phyloP scores from a whole-genome alignment of 2,329 filamentous ascomycete species.

The Davidsoniella australis region DNA sequence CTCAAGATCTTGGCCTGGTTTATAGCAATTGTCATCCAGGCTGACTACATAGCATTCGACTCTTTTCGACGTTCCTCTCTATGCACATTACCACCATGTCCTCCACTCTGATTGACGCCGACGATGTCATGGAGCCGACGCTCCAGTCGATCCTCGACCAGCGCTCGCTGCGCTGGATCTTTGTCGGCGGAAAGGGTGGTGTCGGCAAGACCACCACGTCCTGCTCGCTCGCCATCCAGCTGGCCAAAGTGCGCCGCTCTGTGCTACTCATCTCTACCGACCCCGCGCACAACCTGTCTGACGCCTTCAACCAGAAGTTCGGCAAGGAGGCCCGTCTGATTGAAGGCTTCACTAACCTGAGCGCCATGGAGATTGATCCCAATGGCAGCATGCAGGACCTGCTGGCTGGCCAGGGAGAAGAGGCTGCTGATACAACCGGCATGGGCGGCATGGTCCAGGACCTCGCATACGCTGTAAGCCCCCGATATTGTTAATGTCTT shows the following conservation, averaged over 20 bases:
- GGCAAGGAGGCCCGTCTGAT: constrained; percentile 92
- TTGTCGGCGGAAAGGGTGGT: constrained; percentile 94
- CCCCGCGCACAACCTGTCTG: constrained; percentile 91
- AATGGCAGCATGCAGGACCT: constrained; percentile 96
- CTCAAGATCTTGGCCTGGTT: neutral
- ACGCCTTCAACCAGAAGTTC: constrained; percentile 97
- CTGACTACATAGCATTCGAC: neutral
- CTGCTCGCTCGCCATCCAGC: constrained; percentile 93
- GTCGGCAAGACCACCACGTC: constrained; percentile 99
- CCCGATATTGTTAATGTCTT: neutral
- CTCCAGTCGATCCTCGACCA: constrained; percentile 93
- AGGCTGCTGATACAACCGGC: constrained; percentile 43
- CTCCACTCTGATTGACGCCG: constrained; percentile 26
- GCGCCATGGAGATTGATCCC: constrained; percentile 97
- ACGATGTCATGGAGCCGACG: constrained; percentile 73
- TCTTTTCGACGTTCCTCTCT: neutral
- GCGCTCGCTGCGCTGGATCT: constrained; percentile 92
- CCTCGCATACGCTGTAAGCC: constrained; percentile 73
- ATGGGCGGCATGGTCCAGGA: constrained; percentile 98
- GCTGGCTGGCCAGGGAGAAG: constrained; percentile 59
- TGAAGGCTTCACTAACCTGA: constrained; percentile 82
- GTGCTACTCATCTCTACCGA: constrained; percentile 97
- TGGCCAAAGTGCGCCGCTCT: constrained; percentile 83
- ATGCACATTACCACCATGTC: constrained; percentile 20
- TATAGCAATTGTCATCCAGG: neutral